Evolutionary conservation across 306 rosid genomes (phyloP).

Genomic region (Castanea sativa): DNA sequence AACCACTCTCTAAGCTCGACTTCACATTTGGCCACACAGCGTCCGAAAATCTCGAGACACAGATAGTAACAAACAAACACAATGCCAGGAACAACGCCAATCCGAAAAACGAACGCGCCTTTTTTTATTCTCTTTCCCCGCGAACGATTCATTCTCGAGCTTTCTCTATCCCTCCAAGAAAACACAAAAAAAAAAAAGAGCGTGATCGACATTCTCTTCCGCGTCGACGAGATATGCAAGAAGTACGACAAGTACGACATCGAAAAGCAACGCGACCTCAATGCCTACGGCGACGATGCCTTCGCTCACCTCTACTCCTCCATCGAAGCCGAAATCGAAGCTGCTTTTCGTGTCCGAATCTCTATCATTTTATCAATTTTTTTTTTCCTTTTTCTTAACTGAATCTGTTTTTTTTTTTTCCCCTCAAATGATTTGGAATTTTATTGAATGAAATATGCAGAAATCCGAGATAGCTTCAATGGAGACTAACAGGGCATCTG

Average conservation of each 20-base stretch:
- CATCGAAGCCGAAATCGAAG: constrained; percentile 47
- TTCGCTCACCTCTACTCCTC: constrained; percentile 56
- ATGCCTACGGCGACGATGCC: constrained; percentile 63
- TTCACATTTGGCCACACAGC: no score
- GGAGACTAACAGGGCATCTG: constrained; percentile 43
- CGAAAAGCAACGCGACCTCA: constrained; percentile 68
- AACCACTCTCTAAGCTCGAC: no score
- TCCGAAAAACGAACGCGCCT: no score
- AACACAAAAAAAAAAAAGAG: constrained; percentile 38
- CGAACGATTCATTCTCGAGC: neutral
- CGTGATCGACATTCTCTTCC: constrained; percentile 69
- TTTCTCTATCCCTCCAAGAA: no score
- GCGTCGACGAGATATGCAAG: constrained; percentile 71
- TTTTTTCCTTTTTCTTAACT: neutral
- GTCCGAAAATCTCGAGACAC: no score
- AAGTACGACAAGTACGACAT: constrained; percentile 74
- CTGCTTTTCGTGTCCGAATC: constrained; percentile 36
- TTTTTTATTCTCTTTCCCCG: no score
- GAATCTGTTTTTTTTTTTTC: no score
- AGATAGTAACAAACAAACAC: no score
- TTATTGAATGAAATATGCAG: constrained; percentile 12
- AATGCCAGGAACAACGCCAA: no score
- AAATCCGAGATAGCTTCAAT: constrained; percentile 32
- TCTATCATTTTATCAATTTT: neutral
- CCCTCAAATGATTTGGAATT: neutral